Evolutionary conservation across 768 basidiomycete genomes (phyloP).

Genomic region (Chiua virens): DNA sequence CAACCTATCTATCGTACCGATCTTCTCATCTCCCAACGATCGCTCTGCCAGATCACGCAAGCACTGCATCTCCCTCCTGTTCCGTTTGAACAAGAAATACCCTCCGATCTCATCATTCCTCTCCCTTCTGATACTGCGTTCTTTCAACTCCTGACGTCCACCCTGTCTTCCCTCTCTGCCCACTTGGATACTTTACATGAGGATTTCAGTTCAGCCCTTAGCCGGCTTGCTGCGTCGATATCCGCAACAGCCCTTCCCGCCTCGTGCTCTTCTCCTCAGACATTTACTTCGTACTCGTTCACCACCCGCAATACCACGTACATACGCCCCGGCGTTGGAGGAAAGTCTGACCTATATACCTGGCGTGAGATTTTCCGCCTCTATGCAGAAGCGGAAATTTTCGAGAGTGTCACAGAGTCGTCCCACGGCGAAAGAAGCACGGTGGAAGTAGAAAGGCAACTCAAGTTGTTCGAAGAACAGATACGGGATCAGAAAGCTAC

Average conservation of each 20-base stretch:
- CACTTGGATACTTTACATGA: constrained; percentile 52
- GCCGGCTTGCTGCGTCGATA: constrained; percentile 44
- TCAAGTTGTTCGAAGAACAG: constrained; percentile 62
- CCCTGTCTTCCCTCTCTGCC: constrained; percentile 53
- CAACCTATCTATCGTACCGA: constrained; percentile 12
- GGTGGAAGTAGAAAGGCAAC: constrained; percentile 66
- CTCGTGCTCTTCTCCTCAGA: constrained; percentile 26
- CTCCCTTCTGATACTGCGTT: constrained; percentile 81
- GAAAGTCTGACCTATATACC: constrained; percentile 65
- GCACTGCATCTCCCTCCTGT: constrained; percentile 3
- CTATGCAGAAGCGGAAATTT: constrained; percentile 84
- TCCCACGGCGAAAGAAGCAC: constrained; percentile 65
- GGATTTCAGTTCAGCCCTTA: constrained; percentile 48
- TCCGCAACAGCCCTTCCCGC: constrained; percentile 34
- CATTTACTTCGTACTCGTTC: constrained; percentile 36
- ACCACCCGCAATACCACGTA: constrained; percentile 17
- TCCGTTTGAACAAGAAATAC: not conserved
- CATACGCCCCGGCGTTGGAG: constrained; percentile 39
- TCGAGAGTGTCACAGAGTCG: constrained; percentile 68
- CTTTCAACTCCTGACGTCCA: constrained; percentile 67
- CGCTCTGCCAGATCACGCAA: constrained; percentile 3
- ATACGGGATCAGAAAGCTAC: constrained; percentile 50
- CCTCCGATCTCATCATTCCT: constrained; percentile 59
- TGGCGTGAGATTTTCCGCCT: constrained; percentile 91
- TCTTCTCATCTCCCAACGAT: constrained; percentile 12